Base-by-base conservation (phyloP, 768 basidiomycete genomes). In the Pleurotus platypus region DNA sequence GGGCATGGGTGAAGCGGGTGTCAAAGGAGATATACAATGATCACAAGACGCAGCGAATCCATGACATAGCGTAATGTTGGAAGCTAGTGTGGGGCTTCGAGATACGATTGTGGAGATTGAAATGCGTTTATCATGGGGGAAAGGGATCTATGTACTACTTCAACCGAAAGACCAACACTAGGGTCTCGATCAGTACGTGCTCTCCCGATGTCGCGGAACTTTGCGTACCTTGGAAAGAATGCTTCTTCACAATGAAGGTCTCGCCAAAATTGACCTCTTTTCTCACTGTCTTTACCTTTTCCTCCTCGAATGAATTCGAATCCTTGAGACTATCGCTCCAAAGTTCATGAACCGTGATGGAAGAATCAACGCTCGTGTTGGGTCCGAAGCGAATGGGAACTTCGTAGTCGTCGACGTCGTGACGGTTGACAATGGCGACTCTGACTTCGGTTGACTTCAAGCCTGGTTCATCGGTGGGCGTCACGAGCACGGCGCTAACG, bases 381-480 rank as follows among this genome's bases (percentile, higher is more conserved):
- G 76, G 70, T 4, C 75, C 75, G 65, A 77, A 74, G 1, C 62
- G 51, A 26, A 79, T 69, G 7, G 75, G 75, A 0, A 78, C 66
- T 1, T 65, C 63, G 60, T 75, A 79, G 12, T 68, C 70, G 13
- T 69, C 62, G 4, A 59, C 60, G 5, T 77, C 76, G 60, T 77
- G 73, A 3, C 81, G 70, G 60, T 86, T 86, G 18, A 85, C 69
- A 8, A 85, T 69, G 9, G 81, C 81, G 3, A 85, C 56, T 13
- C 82, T 72, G n/a, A 86, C 64, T 43, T 79, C 68, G 9, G 63
- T 63, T 11, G 61, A 37, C 7, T 5, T 53, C 20, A 53, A 39
- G 15, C 37, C 15, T 18, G 62, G 35, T 66, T 62, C 8, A 12
- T 63, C 59, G 6, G 13, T 57, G 11, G 48, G 51, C 8, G 66